Evolutionary conservation across 768 basidiomycete species (phyloP), one percentile per base, ranked within the genome.

Genomic region (Hypsizygus marmoreus): DNA sequence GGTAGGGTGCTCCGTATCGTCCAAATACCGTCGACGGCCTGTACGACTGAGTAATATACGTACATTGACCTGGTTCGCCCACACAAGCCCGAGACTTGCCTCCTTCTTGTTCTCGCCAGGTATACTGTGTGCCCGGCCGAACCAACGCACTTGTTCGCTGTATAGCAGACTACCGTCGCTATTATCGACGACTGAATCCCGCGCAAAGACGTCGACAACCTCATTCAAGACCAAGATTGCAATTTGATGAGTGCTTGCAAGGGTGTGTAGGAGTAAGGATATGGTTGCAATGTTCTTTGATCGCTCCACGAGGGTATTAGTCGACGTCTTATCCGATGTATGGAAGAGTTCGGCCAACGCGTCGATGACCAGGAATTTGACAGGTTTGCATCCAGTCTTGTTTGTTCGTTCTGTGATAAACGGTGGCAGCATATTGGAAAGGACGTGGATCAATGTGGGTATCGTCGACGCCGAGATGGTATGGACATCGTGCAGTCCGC

Each of bases 61-160:
- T 4, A 76, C 77, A 55, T 95, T 95, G 45, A 98, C 74, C 57
- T 91, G 87, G 64, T 95, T 97, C 12, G 95, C 88, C 95, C 95
- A 98, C 7, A 83, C 84, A 40, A 97, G 81, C 2, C 95, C 95
- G 2, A 98, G 70, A 29, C 79, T 81, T 0, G 89, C 92, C 65
- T 95, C 88, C 59, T 93, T 92, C 34, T 62, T 66, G 46, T 76
- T 70, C 47, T 82, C 81, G 2, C 80, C 80, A 0, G 79, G 74
- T 17, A 80, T 60, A 42, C 70, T 79, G 55, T 82, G 75, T 17
- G 81, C 80, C 13, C 84, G 78, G 30, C 75, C 77, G 61, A 95
- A 97, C 81, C 86, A 84, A 13, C 79, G 78, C 2, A 84, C 75
- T 57, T 95, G 92, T 14, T 81, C 77, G 4, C 75, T 73, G 59